Conservation (phyloP, 495 filamentous ascomycete genomes). For the Aspergillus sclerotiicarbonarius region DNA sequence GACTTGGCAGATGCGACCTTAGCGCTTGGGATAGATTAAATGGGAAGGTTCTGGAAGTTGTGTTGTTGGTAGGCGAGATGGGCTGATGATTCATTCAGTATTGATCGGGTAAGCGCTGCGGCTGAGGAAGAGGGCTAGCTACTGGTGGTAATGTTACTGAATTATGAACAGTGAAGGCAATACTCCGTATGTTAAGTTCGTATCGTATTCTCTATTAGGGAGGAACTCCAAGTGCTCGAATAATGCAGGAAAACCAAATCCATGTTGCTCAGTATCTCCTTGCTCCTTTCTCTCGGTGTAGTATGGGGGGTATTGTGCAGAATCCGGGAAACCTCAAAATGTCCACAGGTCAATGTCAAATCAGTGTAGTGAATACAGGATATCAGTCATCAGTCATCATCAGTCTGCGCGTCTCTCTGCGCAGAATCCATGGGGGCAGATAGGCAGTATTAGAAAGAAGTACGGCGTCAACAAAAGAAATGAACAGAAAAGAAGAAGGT, state of each 20-base stretch:
- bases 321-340: neutral
- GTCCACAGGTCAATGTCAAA: neutral
- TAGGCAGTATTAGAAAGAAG: neutral
- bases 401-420: neutral
- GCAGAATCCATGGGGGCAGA: neutral
- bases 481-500: neutral
- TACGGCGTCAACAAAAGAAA: neutral
- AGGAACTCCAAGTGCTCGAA: neutral
- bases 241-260: neutral
- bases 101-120: too few species aligned
- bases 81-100: too few species aligned
- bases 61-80: too few species aligned
- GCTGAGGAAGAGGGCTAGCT: too few species aligned
- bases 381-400: slow-evolving; percentile 7
- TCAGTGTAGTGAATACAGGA: slow-evolving; percentile 4
- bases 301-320: neutral
- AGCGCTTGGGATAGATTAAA: too few species aligned
- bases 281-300: neutral
- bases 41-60: too few species aligned
- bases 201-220: neutral
- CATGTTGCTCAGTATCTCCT: neutral
- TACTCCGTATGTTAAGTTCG: neutral
- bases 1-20: too few species aligned
- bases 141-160: too few species aligned
- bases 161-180: neutral